Conservation (phyloP, 305 asterid species). For the Solanum chacoense region DNA sequence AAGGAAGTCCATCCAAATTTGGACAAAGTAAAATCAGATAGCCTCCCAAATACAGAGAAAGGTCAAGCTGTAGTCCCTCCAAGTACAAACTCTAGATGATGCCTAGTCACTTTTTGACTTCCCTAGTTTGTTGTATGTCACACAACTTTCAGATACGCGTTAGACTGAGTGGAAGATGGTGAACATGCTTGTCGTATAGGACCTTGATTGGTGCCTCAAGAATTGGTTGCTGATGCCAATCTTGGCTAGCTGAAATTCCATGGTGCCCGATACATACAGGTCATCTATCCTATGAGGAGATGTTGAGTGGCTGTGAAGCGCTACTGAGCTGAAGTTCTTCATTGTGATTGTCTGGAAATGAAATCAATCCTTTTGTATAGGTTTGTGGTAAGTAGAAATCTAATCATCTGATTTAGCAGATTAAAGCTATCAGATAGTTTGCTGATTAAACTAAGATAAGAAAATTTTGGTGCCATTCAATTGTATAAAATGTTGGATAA, state of each 20-base stretch:
- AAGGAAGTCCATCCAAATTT: constrained; percentile 18
- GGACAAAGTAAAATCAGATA: constrained; percentile 50
- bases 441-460: background rate
- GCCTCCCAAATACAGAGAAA: constrained; percentile 39
- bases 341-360: background rate
- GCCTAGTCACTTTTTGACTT: constrained; percentile 5
- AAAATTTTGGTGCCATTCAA: background rate
- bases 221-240: background rate
- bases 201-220: background rate
- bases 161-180: background rate
- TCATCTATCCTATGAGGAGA: constrained; percentile 4
- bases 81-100: constrained; percentile 52
- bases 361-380: constrained; percentile 1
- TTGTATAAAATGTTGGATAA: constrained; percentile 1
- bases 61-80: constrained; percentile 31
- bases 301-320: constrained; percentile 6
- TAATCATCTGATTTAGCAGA: background rate
- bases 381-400: background rate
- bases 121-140: constrained; percentile 9
- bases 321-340: constrained; percentile 4
- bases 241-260: constrained; percentile 1
- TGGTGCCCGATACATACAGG: background rate
- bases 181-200: background rate
- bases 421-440: background rate
- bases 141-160: background rate